phyloP scores from a whole-genome alignment of 371 early-diverging fungal species.

The Rhizomucor miehei region DNA sequence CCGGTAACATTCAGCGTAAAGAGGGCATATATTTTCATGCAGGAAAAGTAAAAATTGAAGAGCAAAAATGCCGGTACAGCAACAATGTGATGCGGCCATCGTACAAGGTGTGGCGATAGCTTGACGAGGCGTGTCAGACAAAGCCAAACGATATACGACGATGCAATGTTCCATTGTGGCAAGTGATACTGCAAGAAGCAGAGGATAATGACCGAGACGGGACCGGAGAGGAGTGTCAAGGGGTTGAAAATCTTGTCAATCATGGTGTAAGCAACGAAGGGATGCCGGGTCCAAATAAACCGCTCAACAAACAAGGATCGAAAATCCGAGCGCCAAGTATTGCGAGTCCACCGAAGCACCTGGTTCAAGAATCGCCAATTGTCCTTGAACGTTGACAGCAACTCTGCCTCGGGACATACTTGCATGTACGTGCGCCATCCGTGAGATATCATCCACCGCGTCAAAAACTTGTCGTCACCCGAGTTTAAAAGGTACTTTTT shows the following conservation, averaged over 20 bases:
- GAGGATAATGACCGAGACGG: conserved; percentile 53
- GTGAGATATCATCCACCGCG: conserved; percentile 75
- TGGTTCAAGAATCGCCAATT: conserved; percentile 77
- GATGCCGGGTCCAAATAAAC: conserved; percentile 63
- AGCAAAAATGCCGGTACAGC: conserved; percentile 65
- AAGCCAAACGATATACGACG: conserved; percentile 66
- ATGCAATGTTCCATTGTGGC: conserved; percentile 57
- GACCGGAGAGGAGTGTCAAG: conserved; percentile 69
- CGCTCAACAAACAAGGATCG: conserved; percentile 65
- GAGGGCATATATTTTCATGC: conserved; percentile 70
- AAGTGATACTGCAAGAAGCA: conserved; percentile 30
- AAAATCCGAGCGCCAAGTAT: conserved; percentile 76
- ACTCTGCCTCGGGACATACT: conserved; percentile 69
- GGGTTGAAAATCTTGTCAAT: conserved; percentile 76
- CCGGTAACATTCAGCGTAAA: conserved; percentile 71
- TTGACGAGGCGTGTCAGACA: conserved; percentile 69
- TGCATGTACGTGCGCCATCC: conserved; percentile 74
- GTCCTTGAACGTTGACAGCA: conserved; percentile 74
- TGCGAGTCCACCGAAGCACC: conserved; percentile 73
- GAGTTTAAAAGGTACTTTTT: conserved; percentile 72
- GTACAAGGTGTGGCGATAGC: conserved; percentile 64
- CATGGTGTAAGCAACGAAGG: conserved; percentile 76
- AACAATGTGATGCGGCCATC: conserved; percentile 63
- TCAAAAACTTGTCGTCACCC: conserved; percentile 78
- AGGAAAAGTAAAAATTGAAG: conserved; percentile 71